These are phyloP conservation scores for Ploettnerulaceae sp. DNA, from an alignment of 2,329 filamentous ascomycete species.

Conservation along the genomic window DNA sequence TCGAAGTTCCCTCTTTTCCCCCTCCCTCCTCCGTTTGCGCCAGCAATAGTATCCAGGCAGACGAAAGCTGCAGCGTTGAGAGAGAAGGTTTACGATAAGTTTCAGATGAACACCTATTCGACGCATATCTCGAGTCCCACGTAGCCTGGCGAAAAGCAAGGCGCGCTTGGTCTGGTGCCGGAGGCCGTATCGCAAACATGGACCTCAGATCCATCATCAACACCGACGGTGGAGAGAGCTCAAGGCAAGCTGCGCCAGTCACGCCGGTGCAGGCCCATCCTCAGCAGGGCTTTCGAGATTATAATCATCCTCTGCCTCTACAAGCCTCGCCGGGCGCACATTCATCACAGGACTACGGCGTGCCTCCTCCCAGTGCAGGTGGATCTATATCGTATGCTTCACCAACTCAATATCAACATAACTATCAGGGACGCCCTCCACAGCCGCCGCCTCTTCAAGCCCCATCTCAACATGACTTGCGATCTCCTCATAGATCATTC, in stretches of 20 bases:
- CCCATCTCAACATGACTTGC: conserved; percentile 36
- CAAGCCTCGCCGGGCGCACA: conserved; percentile 32
- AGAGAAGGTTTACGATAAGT: conserved; percentile 5
- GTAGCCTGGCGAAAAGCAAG: conserved; percentile 21
- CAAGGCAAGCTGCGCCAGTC: conserved; percentile 29
- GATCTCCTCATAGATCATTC: conserved; percentile 39
- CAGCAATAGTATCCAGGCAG: conserved; percentile 16
- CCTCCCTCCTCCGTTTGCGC: conserved; percentile 23
- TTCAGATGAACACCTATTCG: conserved; percentile 26
- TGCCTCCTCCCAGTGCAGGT: conserved; percentile 18
- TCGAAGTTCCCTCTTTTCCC: neutral
- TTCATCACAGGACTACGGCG: conserved; percentile 32
- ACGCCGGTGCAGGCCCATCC: conserved; percentile 31
- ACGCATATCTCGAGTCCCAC: conserved; percentile 18
- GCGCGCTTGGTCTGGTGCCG: conserved; percentile 25
- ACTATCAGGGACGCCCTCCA: conserved; percentile 31
- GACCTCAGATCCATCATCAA: conserved; percentile 51
- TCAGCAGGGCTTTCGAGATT: conserved; percentile 32
- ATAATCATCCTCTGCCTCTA: conserved; percentile 29
- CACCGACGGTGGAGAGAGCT: conserved; percentile 33
- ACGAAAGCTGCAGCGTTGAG: conserved; percentile 10
- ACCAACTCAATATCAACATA: conserved; percentile 31
- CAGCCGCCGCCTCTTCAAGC: conserved; percentile 41
- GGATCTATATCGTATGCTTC: conserved; percentile 29
- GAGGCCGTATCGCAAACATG: conserved; percentile 37